Base-by-base conservation (phyloP, 495 filamentous ascomycete genomes). In the Hypoxylon fragiforme region DNA sequence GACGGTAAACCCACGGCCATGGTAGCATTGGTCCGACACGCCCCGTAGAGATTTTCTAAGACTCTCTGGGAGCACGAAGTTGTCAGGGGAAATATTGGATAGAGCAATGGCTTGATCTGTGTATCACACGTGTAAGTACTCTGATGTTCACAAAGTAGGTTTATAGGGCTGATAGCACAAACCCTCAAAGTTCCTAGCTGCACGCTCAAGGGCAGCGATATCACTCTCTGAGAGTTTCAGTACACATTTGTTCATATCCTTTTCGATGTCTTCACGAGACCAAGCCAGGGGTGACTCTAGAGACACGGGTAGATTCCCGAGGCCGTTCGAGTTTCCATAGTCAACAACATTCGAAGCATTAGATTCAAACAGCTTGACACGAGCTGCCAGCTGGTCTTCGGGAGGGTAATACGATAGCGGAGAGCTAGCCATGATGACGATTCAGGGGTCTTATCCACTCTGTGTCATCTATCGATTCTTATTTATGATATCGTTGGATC, bases 1-100 rank as follows among this genome's bases (percentile, higher is more conserved):
- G 3, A 44, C 41, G 41, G 41, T 44, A n/a, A 44, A 44, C 16
- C 41, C 41, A 3, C 41, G 41, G 9, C 41, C 41, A 14, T 44
- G 26, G 26, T 44, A 44, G 8, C 41, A 44, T 9, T 44, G 41
- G 7, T 44, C 11, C 7, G 41, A 44, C 2, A 44, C 41, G n/a
- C 9, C 14, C 13, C 41, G 19, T 13, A 44, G 41, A 16, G 41
- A 31, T 8, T 5, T 20, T 19, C 14, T 44, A 3, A 44, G 41
- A 1, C 32, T 12, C 8, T 44, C 12, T 3, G 41, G 41, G 15
- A 44, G 41, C 14, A 19, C 26, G 8, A 44, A 44, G 15, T 44
- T 44, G 7, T 44, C 41, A 6, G 41, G 3, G 3, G 41, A 44
- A 6, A 44, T 44, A 9, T 2, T 44, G 7, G 41, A 44, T 2